Evolutionary conservation across 345 rosid species (phyloP), one percentile per base, ranked within the genome.

Genomic region (Lepidium sativum): DNA sequence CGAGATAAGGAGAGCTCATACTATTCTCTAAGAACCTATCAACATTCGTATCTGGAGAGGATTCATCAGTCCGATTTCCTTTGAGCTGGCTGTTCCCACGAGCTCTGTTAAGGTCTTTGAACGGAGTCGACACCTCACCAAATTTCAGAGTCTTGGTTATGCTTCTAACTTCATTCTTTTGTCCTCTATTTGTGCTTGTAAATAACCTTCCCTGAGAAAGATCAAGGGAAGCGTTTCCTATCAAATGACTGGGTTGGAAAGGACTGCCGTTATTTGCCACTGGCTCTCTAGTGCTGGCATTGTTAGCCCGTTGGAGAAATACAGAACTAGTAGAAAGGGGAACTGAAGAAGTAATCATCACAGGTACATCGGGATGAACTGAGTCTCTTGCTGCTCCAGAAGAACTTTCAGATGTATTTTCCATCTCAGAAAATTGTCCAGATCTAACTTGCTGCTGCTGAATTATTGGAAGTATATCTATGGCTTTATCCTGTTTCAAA

Each of bases 391-490:
- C 78, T 62, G 70, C 69, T 63, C 83, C 82, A 73, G 65, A 75
- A 75, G 72, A 81, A 67, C 71, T 77, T 47, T 63, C 67, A 65
- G 80, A 75, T 23, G 72, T 51, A 54, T 74, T 48, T 48, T 57
- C 59, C 59, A 33, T 60, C 37, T 74, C 78, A 16, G 78, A 72
- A 68, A 66, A 58, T 41, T 71, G 79, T 69, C 89, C 91, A 42
- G 79, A 55, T 75, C 76, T 83, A 23, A 83, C 64, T 64, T 78
- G 82, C 52, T 85, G 89, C 82, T 79, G 95, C 71, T 86, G 82
- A 18, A 80, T 73, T 53, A 67, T 85, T 48, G 99, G 91, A 63
- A 95, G 81, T 78, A 88, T 68, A 55, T 78, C 86, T 43, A 85
- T 74, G 59, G 83, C 77, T 69, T 74, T 78, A 62, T 72, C 89